Conservation (phyloP, 805 yeast species). For the Wickerhamiella shivajii region DNA sequence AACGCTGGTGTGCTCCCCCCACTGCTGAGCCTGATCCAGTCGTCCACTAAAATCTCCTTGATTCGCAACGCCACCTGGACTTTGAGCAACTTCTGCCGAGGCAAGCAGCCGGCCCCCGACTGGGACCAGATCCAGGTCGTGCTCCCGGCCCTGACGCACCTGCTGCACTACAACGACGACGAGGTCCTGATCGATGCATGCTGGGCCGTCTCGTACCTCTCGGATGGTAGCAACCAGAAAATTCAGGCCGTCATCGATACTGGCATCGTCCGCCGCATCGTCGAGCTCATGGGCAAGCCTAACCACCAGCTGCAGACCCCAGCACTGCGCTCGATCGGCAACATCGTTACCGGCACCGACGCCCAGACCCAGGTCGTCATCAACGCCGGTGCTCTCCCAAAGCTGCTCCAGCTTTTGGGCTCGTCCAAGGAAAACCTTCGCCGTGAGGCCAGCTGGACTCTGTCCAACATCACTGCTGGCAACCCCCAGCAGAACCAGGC, state of each 20-base stretch:
- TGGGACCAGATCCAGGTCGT: slow-evolving; percentile 81
- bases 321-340: slow-evolving; percentile 93
- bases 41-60: slow-evolving; percentile 66
- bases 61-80: slow-evolving; percentile 98
- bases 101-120: slow-evolving; percentile 91
- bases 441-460: slow-evolving; percentile 98
- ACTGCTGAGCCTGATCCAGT: slow-evolving; percentile 59
- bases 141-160: slow-evolving; percentile 79
- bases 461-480: slow-evolving; percentile 96
- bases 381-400: slow-evolving; percentile 81
- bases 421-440: slow-evolving; percentile 84
- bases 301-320: slow-evolving; percentile 89
- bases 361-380: slow-evolving; percentile 89
- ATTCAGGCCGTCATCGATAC: slow-evolving; percentile 96
- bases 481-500: slow-evolving; percentile 92
- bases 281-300: slow-evolving; percentile 74
- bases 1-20: slow-evolving; percentile 80
- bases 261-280: slow-evolving; percentile 85
- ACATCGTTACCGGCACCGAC: slow-evolving; percentile 95
- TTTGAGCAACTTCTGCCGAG: slow-evolving; percentile 88
- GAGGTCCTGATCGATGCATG: slow-evolving; percentile 95
- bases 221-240: slow-evolving; percentile 85
- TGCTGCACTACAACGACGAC: slow-evolving; percentile 77
- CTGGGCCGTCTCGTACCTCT: slow-evolving; percentile 93
- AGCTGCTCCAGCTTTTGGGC: slow-evolving; percentile 61